These are phyloP conservation scores for Chiua virens DNA, from an alignment of 768 basidiomycete species.

Conservation along the genomic window DNA sequence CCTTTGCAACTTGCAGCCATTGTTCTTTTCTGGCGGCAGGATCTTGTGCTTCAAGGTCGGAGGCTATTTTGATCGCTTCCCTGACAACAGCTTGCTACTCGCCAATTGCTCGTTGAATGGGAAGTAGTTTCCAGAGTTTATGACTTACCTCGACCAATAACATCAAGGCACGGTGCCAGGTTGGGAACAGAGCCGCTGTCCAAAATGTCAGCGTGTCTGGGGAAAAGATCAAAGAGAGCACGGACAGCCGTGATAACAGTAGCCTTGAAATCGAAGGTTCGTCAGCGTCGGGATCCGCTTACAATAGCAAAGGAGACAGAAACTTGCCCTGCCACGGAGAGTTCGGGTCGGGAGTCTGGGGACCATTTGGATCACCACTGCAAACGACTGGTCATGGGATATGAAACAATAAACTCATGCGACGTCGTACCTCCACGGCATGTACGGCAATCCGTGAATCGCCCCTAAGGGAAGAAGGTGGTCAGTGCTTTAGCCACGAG, in stretches of 20 bases:
- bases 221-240: background rate
- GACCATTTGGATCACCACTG: conserved; percentile 20
- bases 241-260: conserved; percentile 22
- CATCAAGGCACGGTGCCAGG: conserved; percentile 19
- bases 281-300: background rate
- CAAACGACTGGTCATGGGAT: background rate
- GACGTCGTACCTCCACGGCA: conserved; percentile 6
- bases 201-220: background rate
- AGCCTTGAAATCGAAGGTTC: conserved; percentile 5
- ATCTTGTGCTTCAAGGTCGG: background rate
- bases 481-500: background rate
- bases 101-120: background rate
- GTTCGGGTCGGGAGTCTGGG: conserved; percentile 1
- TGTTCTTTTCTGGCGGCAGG: background rate
- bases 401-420: too few relatives aligned
- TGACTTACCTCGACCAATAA: conserved; percentile 13
- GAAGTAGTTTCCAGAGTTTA: background rate
- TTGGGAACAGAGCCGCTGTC: conserved; percentile 21
- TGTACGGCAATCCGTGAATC: conserved; percentile 20
- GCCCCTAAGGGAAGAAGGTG: conserved; percentile 2
- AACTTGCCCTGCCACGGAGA: conserved; percentile 9
- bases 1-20: conserved; percentile 13
- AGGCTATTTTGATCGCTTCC: conserved; percentile 14
- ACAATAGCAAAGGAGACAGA: background rate
- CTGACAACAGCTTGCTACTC: conserved; percentile 18